Evolutionary conservation across 306 rosid genomes (phyloP).

Genomic region (Medicago ruthenica): DNA sequence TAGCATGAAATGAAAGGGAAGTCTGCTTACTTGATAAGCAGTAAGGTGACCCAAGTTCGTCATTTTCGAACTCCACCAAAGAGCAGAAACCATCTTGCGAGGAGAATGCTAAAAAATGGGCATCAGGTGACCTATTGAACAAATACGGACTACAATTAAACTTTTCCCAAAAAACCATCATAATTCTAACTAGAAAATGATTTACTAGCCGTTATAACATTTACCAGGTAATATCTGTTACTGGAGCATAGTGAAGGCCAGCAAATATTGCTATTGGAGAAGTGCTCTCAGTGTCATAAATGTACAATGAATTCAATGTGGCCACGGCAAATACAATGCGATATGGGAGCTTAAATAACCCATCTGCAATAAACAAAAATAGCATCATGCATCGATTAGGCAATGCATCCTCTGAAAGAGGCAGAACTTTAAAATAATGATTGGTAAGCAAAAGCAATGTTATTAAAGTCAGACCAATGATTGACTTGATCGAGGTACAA

Average conservation of each 20-base stretch:
- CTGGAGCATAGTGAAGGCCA: slow-evolving; percentile 94
- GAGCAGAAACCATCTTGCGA: slow-evolving; percentile 98
- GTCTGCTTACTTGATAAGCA: slow-evolving; percentile 54
- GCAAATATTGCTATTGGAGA: slow-evolving; percentile 78
- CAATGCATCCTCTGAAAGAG: slow-evolving; percentile 30
- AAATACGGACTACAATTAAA: slow-evolving; percentile 42
- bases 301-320: slow-evolving; percentile 85
- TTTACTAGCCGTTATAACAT: slow-evolving; percentile 28
- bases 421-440: slow-evolving; percentile 14
- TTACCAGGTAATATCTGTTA: slow-evolving; percentile 93
- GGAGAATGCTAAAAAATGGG: slow-evolving; percentile 77
- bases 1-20: slow-evolving; percentile 17
- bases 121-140: slow-evolving; percentile 81
- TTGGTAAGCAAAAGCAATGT: slow-evolving; percentile 1
- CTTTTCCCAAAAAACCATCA: slow-evolving; percentile 16
- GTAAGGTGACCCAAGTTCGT: slow-evolving; percentile 79
- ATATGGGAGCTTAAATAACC: slow-evolving; percentile 83
- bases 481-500: background rate
- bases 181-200: slow-evolving; percentile 35
- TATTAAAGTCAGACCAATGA: background rate
- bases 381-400: slow-evolving; percentile 21
- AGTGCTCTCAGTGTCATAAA: slow-evolving; percentile 82
- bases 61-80: slow-evolving; percentile 77
- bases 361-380: slow-evolving; percentile 59
- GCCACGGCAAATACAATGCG: slow-evolving; percentile 87